A percentile compares a stretch with the other conserved stretches of the same genome.
These are phyloP conservation scores for Aureobasidium sp. DNA, from an alignment of 2,329 filamentous ascomycete species.

Conservation along the genomic window DNA sequence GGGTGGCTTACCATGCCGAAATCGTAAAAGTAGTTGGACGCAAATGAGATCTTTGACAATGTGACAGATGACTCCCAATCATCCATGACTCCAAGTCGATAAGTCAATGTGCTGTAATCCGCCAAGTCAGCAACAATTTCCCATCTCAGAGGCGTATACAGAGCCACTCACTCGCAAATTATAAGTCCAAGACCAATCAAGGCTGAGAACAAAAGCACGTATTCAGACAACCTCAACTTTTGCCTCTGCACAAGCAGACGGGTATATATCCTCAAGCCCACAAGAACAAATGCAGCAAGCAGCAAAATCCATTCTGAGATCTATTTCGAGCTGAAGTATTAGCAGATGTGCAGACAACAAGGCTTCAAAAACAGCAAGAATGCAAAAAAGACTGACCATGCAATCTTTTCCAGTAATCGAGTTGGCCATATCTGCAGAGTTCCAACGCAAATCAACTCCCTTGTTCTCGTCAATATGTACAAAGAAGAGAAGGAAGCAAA, in stretches of 20 bases:
- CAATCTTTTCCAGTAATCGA: conserved; percentile 13
- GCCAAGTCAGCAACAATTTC: background rate
- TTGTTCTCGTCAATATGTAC: too few species aligned
- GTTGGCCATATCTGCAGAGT: conserved; percentile 1
- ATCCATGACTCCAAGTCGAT: conserved; percentile 25
- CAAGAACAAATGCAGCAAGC: conserved; percentile 21
- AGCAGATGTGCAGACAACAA: too few species aligned
- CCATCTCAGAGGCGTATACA: background rate
- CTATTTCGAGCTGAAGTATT: background rate
- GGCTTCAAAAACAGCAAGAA: background rate
- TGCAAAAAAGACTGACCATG: conserved; percentile 4
- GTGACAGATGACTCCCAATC: conserved; percentile 22
- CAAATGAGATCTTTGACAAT: conserved; percentile 29
- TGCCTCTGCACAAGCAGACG: conserved; percentile 25
- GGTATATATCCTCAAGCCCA: conserved; percentile 25
- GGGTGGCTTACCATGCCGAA: conserved; percentile 22
- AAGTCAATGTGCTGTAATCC: conserved; percentile 22
- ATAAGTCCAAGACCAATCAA: conserved; percentile 26
- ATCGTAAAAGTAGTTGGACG: conserved; percentile 31
- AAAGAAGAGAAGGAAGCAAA: background rate
- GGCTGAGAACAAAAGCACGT: conserved; percentile 22
- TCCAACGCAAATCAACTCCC: background rate
- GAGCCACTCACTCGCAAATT: conserved; percentile 22
- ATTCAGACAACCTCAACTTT: conserved; percentile 24
- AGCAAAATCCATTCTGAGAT: conserved; percentile 20